These are phyloP conservation scores for Chaetothyriales sp. DNA, from an alignment of 2,329 filamentous ascomycete species.

Conservation along the genomic window DNA sequence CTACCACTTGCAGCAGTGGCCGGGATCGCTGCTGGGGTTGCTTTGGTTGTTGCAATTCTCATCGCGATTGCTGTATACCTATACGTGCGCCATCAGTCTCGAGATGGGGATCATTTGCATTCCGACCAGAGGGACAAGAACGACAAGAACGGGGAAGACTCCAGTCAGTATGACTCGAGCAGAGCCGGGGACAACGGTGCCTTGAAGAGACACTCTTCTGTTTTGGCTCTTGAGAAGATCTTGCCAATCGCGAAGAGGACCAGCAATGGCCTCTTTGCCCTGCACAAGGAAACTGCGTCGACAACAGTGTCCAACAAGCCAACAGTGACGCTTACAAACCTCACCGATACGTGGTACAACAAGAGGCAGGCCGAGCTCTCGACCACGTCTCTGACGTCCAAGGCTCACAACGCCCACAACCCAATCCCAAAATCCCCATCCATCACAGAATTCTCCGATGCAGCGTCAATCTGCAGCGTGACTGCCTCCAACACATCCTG, in stretches of 20 bases:
- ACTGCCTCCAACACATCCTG: background rate
- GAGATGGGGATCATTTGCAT: background rate
- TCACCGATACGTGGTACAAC: background rate
- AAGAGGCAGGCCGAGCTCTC: background rate
- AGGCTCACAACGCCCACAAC: background rate
- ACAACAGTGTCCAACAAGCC: background rate
- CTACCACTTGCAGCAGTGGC: background rate
- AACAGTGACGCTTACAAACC: background rate
- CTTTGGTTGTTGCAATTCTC: background rate
- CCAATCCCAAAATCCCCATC: background rate
- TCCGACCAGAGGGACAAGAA: background rate
- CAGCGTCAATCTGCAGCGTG: background rate
- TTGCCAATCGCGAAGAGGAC: background rate
- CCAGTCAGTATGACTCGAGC: background rate
- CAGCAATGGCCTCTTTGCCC: background rate
- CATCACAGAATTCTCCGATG: background rate
- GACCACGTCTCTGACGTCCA: background rate
- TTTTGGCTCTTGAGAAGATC: background rate
- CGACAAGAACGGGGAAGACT: background rate
- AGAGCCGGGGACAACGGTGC: background rate
- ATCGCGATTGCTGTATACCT: background rate
- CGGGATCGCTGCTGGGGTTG: background rate
- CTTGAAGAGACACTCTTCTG: background rate
- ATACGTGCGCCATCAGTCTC: background rate
- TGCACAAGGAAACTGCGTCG: background rate